Evolutionary conservation across 192 early-diverging fungal genomes (phyloP).

Genomic region (Phlyctochytrium bullatum): DNA sequence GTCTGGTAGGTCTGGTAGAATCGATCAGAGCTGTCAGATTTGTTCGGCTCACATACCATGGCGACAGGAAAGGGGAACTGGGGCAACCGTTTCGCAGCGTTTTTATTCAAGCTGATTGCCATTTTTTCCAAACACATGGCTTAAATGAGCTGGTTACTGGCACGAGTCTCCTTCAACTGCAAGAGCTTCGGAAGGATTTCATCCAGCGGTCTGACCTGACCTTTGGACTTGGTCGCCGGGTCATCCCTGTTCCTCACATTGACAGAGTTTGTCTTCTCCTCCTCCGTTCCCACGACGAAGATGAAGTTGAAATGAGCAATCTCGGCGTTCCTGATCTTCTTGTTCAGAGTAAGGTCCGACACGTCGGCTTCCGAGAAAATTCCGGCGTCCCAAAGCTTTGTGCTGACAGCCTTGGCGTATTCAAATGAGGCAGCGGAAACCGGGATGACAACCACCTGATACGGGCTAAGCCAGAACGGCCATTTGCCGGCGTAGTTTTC

Average conservation of each 20-base stretch:
- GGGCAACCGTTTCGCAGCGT: too few relatives aligned
- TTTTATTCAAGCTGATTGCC: too few relatives aligned
- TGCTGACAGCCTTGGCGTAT: conserved; percentile 77
- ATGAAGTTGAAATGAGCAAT: conserved; percentile 95
- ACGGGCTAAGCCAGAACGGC: conserved; percentile 97
- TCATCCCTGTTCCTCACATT: conserved; percentile 92
- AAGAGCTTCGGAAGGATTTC: conserved; percentile 69
- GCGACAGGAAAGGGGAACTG: too few relatives aligned
- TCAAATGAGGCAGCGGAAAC: conserved; percentile 73
- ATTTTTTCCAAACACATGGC: too few relatives aligned
- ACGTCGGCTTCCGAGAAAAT: conserved; percentile 85
- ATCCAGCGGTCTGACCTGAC: conserved; percentile 71
- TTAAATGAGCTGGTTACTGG: conserved; percentile 18
- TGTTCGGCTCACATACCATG: too few relatives aligned
- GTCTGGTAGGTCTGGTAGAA: too few relatives aligned
- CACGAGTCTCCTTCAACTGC: conserved; percentile 58
- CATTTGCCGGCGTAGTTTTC: conserved; percentile 97
- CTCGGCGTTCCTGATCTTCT: conserved; percentile 98
- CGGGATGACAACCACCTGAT: conserved; percentile 88
- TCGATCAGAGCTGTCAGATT: too few relatives aligned
- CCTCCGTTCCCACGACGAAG: conserved; percentile 89
- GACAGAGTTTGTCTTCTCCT: conserved; percentile 71
- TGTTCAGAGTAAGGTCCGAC: conserved; percentile 84
- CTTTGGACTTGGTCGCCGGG: conserved; percentile 39
- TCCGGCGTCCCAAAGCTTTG: conserved; percentile 68